phyloP scores from a whole-genome alignment of 2,329 filamentous ascomycete genomes.

The Paracamarosporium sp. region DNA sequence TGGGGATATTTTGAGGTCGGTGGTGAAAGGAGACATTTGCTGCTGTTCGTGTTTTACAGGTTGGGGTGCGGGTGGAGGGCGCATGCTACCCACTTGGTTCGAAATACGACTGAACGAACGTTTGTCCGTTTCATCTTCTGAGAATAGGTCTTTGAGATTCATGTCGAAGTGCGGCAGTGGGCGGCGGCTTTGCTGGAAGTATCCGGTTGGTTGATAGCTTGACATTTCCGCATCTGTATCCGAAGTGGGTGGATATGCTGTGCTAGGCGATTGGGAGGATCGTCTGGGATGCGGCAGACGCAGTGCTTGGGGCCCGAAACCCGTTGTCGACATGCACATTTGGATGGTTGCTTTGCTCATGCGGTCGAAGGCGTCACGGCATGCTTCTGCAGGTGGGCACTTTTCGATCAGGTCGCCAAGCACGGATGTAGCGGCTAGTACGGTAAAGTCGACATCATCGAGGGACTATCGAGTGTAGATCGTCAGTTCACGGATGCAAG shows the following conservation, averaged over 20 bases:
- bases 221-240: constrained; percentile 42
- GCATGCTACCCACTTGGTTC: constrained; percentile 42
- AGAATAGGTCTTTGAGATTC: constrained; percentile 48
- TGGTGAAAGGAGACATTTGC: constrained; percentile 30
- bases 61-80: constrained; percentile 35
- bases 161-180: constrained; percentile 64
- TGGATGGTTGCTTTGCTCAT: constrained; percentile 95
- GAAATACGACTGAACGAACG: constrained; percentile 45
- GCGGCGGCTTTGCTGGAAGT: constrained; percentile 39
- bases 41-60: constrained; percentile 29
- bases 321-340: constrained; percentile 88
- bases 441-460: constrained; percentile 97
- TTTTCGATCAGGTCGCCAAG: constrained; percentile 91
- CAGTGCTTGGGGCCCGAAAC: constrained; percentile 66
- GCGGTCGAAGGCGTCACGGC: constrained; percentile 90
- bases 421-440: constrained; percentile 90
- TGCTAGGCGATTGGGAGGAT: constrained; percentile 29
- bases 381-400: constrained; percentile 93
- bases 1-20: constrained; percentile 43
- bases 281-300: constrained; percentile 27
- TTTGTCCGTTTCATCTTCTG: constrained; percentile 48
- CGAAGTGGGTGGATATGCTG: constrained; percentile 34
- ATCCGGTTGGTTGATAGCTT: constrained; percentile 26
- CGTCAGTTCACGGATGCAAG: constrained; percentile 10
- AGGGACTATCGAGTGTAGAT: constrained; percentile 63